Conservation (phyloP, 768 basidiomycete genomes). For the Collybia sp. region DNA sequence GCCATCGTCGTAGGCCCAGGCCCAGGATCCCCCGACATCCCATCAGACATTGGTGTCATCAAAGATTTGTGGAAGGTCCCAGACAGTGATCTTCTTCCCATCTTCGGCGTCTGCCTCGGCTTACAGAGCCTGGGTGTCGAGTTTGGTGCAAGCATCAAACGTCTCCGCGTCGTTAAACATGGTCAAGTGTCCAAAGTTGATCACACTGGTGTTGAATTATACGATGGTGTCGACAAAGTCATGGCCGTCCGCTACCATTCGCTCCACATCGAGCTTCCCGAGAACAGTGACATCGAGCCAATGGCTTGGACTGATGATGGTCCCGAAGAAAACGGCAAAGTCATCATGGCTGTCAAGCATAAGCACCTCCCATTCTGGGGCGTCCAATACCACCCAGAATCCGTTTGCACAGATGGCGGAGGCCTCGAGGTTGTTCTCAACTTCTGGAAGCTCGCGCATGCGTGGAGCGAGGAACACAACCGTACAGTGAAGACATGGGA, state of each 20-base stretch:
- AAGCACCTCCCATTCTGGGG: slow-evolving; percentile 71
- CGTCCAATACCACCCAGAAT: slow-evolving; percentile 89
- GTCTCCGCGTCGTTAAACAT: slow-evolving; percentile 69
- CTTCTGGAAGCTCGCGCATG: slow-evolving; percentile 66
- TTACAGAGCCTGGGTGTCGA: slow-evolving; percentile 71
- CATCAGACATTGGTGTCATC: slow-evolving; percentile 64
- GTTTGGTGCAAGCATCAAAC: slow-evolving; percentile 55
- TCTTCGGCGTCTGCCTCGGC: slow-evolving; percentile 83
- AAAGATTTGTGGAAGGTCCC: slow-evolving; percentile 65
- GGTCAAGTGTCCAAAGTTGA: slow-evolving; percentile 66
- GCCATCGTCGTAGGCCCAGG: slow-evolving; percentile 76
- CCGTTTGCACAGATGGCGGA: slow-evolving; percentile 65
- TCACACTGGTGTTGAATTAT: slow-evolving; percentile 57
- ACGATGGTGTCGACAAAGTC: slow-evolving; percentile 48
- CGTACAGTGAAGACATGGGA: slow-evolving; percentile 40
- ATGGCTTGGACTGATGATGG: slow-evolving; percentile 73
- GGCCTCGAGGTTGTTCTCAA: slow-evolving; percentile 66
- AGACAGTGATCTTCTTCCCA: slow-evolving; percentile 49
- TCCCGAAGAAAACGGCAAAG: slow-evolving; percentile 53
- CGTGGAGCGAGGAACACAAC: slow-evolving; percentile 42
- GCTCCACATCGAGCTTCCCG: slow-evolving; percentile 52
- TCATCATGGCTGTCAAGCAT: slow-evolving; percentile 76
- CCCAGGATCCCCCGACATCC: slow-evolving; percentile 68
- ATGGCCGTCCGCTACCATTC: slow-evolving; percentile 80
- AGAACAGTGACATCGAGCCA: slow-evolving; percentile 48